Evolutionary conservation across 805 yeast genomes (phyloP), one percentile per base, ranked within the genome.

Genomic region (Blastobotrys americana): DNA sequence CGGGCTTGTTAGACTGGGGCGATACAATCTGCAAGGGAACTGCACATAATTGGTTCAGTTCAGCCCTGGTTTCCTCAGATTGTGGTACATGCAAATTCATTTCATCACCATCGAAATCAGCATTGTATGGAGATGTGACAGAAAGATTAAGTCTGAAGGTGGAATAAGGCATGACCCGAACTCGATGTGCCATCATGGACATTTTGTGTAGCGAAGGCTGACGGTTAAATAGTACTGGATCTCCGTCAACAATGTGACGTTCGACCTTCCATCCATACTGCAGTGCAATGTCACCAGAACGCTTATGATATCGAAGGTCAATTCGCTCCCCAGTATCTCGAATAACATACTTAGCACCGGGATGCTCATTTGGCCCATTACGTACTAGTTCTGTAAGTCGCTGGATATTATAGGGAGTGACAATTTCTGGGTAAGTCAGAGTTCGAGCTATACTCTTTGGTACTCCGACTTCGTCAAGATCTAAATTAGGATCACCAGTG

Each of bases 171-270:
- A 93, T 88, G 39, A 93, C 98, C 63, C 85, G 88, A 31, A 93
- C 98, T 68, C 96, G 78, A 65, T 93, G 99, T 15, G 96, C 95
- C 97, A 93, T 93, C 98, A 93, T 93, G 44, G 97, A 90, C 97
- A 93, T 93, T 67, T 94, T 93, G 71, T 93, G 99, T 66, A 93
- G 74, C 38, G 98, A 93, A 41, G 99, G 99, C 72, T 93, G 99
- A 74, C 99, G 95, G 66, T 93, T 93, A 74, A 93, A 93, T 58
- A 93, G 74, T 27, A 93, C 98, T 2, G 98, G 97, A 64, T 93
- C 99, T 58, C 88, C 78, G 66, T 93, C 99, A 84, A 88, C 87
- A 57, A 93, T 75, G 65, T 93, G 99, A 65, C 99, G 87, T 66
- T 93, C 98, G 49, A 93, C 98, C 65, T 86, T 88, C 98, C 98